These are phyloP conservation scores for Dovyalis caffra DNA, from an alignment of 345 rosid species.

Conservation along the genomic window DNA sequence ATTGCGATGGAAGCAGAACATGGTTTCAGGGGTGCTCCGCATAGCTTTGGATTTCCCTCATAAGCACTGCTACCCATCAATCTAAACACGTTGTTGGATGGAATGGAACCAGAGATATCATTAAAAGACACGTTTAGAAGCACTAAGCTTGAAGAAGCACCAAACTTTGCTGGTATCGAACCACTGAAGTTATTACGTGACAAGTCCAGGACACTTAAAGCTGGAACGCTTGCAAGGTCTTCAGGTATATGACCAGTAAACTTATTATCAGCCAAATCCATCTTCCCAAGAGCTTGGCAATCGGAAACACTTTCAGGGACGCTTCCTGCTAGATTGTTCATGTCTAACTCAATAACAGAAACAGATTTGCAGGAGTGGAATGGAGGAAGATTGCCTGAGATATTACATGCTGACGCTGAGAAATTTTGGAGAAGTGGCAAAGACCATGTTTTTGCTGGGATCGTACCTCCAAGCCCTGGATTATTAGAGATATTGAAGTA, in stretches of 20 bases:
- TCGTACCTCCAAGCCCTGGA: constrained; percentile 57
- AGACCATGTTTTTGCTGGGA: constrained; percentile 65
- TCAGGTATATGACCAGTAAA: constrained; percentile 59
- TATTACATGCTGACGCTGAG: constrained; percentile 68
- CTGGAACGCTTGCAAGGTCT: constrained; percentile 52
- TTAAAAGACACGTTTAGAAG: constrained; percentile 63
- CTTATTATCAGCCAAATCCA: constrained; percentile 57
- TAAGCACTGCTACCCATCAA: constrained; percentile 65
- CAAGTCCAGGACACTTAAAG: constrained; percentile 49
- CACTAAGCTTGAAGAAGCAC: constrained; percentile 44
- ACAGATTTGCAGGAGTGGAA: constrained; percentile 59
- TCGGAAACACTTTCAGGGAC: constrained; percentile 52
- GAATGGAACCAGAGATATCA: constrained; percentile 61
- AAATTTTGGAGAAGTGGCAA: constrained; percentile 65
- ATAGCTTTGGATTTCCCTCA: constrained; percentile 63
- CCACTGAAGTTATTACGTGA: constrained; percentile 71
- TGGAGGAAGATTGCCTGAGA: constrained; percentile 61
- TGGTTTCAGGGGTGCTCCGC: constrained; percentile 68
- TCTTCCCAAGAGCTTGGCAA: constrained; percentile 51
- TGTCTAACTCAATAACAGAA: constrained; percentile 60
- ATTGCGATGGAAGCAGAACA: constrained; percentile 50
- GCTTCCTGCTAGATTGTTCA: constrained; percentile 53
- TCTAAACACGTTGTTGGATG: constrained; percentile 48
- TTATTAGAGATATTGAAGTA: constrained; percentile 76
- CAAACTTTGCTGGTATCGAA: constrained; percentile 49